These are phyloP conservation scores for Odontarrhena argentea DNA, from an alignment of 345 rosid genomes.

Conservation along the genomic window DNA sequence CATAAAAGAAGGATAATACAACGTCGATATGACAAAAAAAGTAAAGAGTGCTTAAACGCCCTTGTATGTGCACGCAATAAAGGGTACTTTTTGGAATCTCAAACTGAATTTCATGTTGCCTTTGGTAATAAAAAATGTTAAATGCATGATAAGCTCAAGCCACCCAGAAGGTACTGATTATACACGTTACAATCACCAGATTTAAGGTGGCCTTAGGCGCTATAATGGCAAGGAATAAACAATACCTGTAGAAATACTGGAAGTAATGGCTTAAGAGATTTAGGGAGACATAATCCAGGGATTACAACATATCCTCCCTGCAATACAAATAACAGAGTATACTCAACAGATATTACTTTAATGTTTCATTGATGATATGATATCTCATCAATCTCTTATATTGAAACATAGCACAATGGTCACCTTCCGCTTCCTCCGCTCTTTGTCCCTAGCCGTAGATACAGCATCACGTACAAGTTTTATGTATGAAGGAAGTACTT, in stretches of 20 bases:
- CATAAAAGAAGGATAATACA: constrained; percentile 6
- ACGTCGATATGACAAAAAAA: not conserved
- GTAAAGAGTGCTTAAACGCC: not conserved
- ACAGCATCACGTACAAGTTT: constrained; percentile 93
- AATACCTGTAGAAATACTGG: constrained; percentile 90
- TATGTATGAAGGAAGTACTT: constrained; percentile 82
- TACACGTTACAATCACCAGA: constrained; percentile 8
- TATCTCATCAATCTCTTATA: not conserved
- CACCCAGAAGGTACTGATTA: constrained; percentile 1
- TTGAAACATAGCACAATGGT: constrained; percentile 16
- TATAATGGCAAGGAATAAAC: constrained; percentile 19
- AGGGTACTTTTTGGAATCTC: constrained; percentile 7
- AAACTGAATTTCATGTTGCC: not conserved
- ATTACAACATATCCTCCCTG: constrained; percentile 93
- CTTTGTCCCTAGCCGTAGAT: constrained; percentile 92
- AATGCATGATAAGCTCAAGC: constrained; percentile 13
- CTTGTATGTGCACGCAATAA: constrained; percentile 9
- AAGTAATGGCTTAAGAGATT: constrained; percentile 94
- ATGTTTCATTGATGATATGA: not conserved
- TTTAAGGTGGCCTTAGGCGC: not conserved
- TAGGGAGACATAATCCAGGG: constrained; percentile 90
- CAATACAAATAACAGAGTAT: constrained; percentile 33
- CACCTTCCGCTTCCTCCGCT: constrained; percentile 89
- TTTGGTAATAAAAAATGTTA: not conserved
- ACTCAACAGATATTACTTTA: constrained; percentile 4